These are phyloP conservation scores for Claviceps africana DNA, from an alignment of 2,329 filamentous ascomycete genomes.

Conservation along the genomic window DNA sequence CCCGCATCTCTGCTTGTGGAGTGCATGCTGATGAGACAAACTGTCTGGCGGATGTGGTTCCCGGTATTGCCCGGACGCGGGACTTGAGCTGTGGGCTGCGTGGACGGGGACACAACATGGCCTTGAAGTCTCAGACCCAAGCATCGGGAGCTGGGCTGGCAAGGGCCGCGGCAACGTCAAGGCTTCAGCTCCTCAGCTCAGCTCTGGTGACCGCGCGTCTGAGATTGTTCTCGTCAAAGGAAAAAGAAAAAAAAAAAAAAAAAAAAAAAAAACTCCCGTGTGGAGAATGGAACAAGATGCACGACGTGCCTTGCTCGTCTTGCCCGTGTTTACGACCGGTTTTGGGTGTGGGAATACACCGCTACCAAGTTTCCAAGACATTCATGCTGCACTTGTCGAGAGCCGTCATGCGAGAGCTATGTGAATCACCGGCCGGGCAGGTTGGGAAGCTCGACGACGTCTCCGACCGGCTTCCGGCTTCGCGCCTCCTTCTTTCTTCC, in stretches of 20 bases:
- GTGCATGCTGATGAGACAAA: constrained; percentile 1
- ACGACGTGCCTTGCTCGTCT: neutral
- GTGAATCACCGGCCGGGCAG: neutral
- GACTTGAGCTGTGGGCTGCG: neutral
- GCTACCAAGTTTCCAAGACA: neutral
- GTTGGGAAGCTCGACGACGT: neutral
- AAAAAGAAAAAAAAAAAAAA: no score
- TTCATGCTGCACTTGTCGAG: neutral
- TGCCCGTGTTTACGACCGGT: neutral
- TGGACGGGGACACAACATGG: neutral
- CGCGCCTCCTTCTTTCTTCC: neutral
- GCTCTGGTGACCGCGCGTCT: neutral
- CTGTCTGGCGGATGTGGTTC: neutral
- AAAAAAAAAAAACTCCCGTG: no score
- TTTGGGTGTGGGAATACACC: neutral
- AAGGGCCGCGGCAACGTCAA: neutral
- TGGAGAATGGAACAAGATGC: no score
- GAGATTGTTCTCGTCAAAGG: neutral
- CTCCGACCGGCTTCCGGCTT: neutral
- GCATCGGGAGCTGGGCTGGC: neutral
- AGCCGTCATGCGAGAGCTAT: neutral
- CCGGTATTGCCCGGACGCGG: neutral
- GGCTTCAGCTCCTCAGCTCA: no score
- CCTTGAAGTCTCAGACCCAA: neutral
- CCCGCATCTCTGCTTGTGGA: neutral